These are phyloP conservation scores for Populus pruinosa DNA, from an alignment of 345 rosid genomes.

Conservation along the genomic window DNA sequence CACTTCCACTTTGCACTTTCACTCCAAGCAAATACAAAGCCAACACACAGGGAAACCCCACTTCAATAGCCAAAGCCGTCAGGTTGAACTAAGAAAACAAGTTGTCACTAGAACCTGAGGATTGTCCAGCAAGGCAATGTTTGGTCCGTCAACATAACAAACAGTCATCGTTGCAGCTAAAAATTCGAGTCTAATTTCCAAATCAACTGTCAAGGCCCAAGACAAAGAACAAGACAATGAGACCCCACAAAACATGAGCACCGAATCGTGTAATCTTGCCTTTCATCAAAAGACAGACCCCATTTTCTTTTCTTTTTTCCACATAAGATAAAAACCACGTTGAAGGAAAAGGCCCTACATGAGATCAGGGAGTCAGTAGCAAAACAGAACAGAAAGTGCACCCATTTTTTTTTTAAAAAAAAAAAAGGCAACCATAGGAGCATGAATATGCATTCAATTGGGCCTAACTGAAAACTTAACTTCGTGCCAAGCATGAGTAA, in stretches of 20 bases:
- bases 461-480: too few relatives aligned
- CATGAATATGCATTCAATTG: neutral
- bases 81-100: too few relatives aligned
- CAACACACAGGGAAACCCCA: too few relatives aligned
- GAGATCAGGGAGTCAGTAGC: constrained; percentile 16
- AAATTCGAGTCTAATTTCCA: neutral
- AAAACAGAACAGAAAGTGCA: neutral
- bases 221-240: neutral
- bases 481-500: neutral
- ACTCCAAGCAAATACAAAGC: neutral
- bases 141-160: too few relatives aligned
- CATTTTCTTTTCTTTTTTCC: neutral
- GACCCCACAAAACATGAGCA: constrained; percentile 24
- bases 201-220: neutral
- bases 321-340: neutral
- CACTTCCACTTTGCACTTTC: neutral
- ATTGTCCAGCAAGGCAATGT: neutral
- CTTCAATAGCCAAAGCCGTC: too few relatives aligned
- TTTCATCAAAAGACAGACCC: constrained; percentile 4
- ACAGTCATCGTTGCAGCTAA: neutral
- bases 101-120: too few relatives aligned
- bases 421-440: neutral
- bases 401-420: neutral
- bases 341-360: constrained; percentile 29
- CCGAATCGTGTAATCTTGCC: constrained; percentile 2